Conservation (phyloP, 1,284 basidiomycete genomes). For the Sanghuangporus baumii region DNA sequence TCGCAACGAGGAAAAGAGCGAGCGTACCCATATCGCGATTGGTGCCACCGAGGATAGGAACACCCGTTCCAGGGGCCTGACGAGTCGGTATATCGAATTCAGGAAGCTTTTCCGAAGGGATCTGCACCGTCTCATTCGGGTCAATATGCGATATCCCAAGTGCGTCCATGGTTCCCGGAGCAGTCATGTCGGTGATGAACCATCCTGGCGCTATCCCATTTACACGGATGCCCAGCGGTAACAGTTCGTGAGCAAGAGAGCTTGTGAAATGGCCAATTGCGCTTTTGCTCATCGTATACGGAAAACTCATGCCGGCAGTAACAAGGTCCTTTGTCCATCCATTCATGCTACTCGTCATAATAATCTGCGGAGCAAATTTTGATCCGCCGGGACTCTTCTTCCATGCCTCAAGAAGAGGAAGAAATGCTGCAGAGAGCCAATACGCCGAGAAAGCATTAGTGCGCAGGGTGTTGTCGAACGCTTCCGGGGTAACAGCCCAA, state of each 20-base stretch:
- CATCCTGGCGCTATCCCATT: constrained; percentile 46
- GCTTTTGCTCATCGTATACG: constrained; percentile 46
- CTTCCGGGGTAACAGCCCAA: constrained; percentile 35
- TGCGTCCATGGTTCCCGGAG: constrained; percentile 28
- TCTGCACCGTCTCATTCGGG: not conserved
- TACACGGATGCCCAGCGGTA: constrained; percentile 50
- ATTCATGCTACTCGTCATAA: constrained; percentile 51
- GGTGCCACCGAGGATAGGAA: constrained; percentile 29
- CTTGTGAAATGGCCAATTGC: constrained; percentile 45
- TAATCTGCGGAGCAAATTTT: constrained; percentile 42
- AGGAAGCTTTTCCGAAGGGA: constrained; percentile 19
- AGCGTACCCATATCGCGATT: constrained; percentile 40
- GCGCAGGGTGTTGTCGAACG: constrained; percentile 33
- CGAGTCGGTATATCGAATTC: constrained; percentile 33
- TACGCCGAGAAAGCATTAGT: constrained; percentile 45
- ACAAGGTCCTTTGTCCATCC: constrained; percentile 48
- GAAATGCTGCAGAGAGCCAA: constrained; percentile 47
- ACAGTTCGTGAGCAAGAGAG: constrained; percentile 44
- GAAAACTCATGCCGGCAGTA: constrained; percentile 36
- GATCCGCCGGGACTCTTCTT: constrained; percentile 28
- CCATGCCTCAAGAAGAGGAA: constrained; percentile 46
- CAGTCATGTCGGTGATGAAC: constrained; percentile 33
- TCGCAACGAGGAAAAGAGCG: constrained; percentile 40
- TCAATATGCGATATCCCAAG: constrained; percentile 29
- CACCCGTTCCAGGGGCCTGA: constrained; percentile 18